Evolutionary conservation across 2,329 filamentous ascomycete genomes (phyloP), one percentile per base, ranked within the genome.

Genomic region (Penicillium decumbens): DNA sequence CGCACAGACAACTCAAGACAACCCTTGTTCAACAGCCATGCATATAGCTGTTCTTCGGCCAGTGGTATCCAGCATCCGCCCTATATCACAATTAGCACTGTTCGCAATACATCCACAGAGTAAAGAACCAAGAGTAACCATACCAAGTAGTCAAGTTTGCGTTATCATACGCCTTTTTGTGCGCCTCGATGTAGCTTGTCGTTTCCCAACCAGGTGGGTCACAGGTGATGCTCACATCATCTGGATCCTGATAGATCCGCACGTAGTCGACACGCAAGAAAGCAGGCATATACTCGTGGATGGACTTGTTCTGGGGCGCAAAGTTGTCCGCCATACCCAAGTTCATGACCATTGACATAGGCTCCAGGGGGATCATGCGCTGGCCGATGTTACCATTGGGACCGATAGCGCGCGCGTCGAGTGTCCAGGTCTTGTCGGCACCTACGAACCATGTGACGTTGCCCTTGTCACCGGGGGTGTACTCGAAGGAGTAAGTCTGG

Each of bases 351-450:
- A 88, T 69, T 1, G 81, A 65, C 81, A 88, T 77, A 1, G 85
- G 85, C 62, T 88, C 85, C 56, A 82, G 72, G 0, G 84, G 83
- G 44, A 88, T 80, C 18, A 79, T 68, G 56, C 85, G 75, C 57
- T 84, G 80, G 6, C 82, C 84, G 49, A 88, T 71, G 61, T 88
- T 88, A 49, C 84, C 85, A 54, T 87, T 88, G 1, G 83, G 80
- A 4, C 83, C 80, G 13, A 86, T 70, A 1, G 84, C 75, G 33
- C 78, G 72, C 28, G 71, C 78, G 52, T 81, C 76, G 47, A 87
- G 67, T 32, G 80, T 84, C 81, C 82, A 88, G 1, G 81, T 85
- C 47, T 81, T 78, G 4, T 80, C 73, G 32, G 81, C 73, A 24
- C 84, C 85, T 23, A 88, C 80, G 57, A 82, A 83, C 84, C 84